phyloP scores from a whole-genome alignment of 371 early-diverging fungal genomes.

The Dinochytrium kinnereticum region DNA sequence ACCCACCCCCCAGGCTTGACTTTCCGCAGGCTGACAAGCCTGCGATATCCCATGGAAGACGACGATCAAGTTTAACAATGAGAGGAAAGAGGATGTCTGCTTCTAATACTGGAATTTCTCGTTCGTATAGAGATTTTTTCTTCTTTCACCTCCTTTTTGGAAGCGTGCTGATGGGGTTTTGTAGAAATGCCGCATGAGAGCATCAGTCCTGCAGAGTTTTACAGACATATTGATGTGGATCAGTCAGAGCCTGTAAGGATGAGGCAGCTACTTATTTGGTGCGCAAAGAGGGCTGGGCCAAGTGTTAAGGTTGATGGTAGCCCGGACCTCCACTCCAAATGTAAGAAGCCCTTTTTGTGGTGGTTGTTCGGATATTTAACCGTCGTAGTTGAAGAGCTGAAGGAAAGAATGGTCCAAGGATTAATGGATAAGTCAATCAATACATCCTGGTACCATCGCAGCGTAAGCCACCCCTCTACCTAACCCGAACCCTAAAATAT shows the following conservation, averaged over 20 bases:
- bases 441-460: slow-evolving; percentile 65
- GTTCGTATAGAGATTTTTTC: slow-evolving; percentile 31
- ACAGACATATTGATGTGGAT: slow-evolving; percentile 72
- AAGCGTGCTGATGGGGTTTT: neutral
- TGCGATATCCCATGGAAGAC: slow-evolving; percentile 22
- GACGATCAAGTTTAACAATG: slow-evolving; percentile 71
- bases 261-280: slow-evolving; percentile 73
- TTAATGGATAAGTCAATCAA: slow-evolving; percentile 50
- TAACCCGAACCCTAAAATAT: slow-evolving; percentile 21
- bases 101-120: slow-evolving; percentile 59
- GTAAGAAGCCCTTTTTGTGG: slow-evolving; percentile 1
- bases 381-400: slow-evolving; percentile 43
- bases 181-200: slow-evolving; percentile 67
- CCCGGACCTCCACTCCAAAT: neutral
- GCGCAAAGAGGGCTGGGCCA: slow-evolving; percentile 41
- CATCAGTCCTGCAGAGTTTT: slow-evolving; percentile 59
- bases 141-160: neutral
- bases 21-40: neutral
- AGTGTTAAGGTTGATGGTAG: neutral
- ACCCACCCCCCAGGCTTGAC: neutral
- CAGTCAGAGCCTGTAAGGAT: slow-evolving; percentile 70
- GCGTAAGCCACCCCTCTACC: slow-evolving; percentile 25
- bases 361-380: no score
- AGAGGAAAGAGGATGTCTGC: slow-evolving; percentile 71
- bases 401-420: slow-evolving; percentile 57